Base-by-base conservation (phyloP, 2,329 filamentous ascomycete species). In the Clarireedia monteithiana region DNA sequence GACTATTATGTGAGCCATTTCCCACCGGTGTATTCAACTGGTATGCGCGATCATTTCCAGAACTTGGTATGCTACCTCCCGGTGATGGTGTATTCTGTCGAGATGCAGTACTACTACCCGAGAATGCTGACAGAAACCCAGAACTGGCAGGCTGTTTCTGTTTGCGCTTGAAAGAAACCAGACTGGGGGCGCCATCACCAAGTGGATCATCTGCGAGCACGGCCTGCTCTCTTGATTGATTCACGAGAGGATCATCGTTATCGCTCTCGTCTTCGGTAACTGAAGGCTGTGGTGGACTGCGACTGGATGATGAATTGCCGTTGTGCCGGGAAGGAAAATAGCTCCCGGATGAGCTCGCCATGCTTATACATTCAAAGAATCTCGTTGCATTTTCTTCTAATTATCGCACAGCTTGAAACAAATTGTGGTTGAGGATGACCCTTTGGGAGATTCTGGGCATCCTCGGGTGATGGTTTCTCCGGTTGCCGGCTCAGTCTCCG, bases 121-220 rank as follows among this genome's bases (percentile, higher is more conserved):
- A 58, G 26, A 68, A 58, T 14, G 61, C 61, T 24, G 66, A 64
- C 27, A 70, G 50, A 48, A 69, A 67, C 27, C 57, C 58, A 39
- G 56, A 62, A 6, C 51, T 57, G 5, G 60, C 23, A 17, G 61
- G 55, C 27, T 62, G 62, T 59, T 77, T 85, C 63, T 82, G 78
- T 61, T 82, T 85, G 66, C 86, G 83, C 74, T 89, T 89, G 73
- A 89, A 90, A 36, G 85, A 86, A 53, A 88, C 72, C 27, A 77
- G 74, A 48, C 80, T 75, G 54, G 73, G 71, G 36, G 80, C 66
- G 45, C 75, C 72, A 50, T 74, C 71, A 54, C 75, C 73, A 57
- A 85, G 70, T 20, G 83, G 81, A 67, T 86, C 82, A 48, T 81
- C 75, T 45, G 72, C 74, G 53, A 85, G 73, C 38, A 82, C 60